Evolutionary conservation across 805 yeast species (phyloP).

Genomic region (Candida anglica): DNA sequence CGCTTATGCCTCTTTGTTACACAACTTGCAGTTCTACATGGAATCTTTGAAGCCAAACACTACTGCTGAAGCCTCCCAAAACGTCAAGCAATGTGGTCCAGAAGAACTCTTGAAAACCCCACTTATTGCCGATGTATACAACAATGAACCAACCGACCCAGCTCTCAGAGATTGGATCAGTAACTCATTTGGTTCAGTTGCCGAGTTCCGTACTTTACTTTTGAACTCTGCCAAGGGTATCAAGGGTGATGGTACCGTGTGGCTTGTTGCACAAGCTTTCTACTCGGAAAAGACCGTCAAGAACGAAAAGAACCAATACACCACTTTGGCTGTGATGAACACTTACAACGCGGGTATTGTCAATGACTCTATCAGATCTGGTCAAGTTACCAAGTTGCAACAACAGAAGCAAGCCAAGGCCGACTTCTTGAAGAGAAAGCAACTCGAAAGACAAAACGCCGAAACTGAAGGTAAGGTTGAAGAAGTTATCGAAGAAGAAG

Average conservation of each 20-base stretch:
- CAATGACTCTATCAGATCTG: slow-evolving; percentile 53
- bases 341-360: slow-evolving; percentile 92
- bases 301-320: slow-evolving; percentile 22
- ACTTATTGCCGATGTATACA: slow-evolving; percentile 24
- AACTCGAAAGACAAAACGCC: slow-evolving; percentile 17
- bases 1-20: slow-evolving; percentile 43
- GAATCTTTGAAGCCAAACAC: slow-evolving; percentile 35
- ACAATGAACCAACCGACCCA: slow-evolving; percentile 30
- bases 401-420: slow-evolving; percentile 28
- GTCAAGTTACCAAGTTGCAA: slow-evolving; percentile 44
- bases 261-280: slow-evolving; percentile 67
- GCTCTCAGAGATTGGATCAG: slow-evolving; percentile 45
- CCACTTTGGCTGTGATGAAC: slow-evolving; percentile 63
- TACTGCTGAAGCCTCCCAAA: slow-evolving; percentile 13
- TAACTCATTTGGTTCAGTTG: slow-evolving; percentile 69
- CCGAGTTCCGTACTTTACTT: slow-evolving; percentile 70
- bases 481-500: slow-evolving; percentile 6
- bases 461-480: slow-evolving; percentile 4
- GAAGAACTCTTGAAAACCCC: slow-evolving; percentile 45
- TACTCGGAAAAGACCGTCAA: slow-evolving; percentile 14
- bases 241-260: slow-evolving; percentile 87
- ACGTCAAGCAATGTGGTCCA: slow-evolving; percentile 11
- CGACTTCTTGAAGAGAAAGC: slow-evolving; percentile 21
- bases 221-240: slow-evolving; percentile 65
- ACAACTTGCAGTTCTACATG: slow-evolving; percentile 46